Evolutionary conservation across 2,329 filamentous ascomycete genomes (phyloP).

Genomic region (Ophiocordyceps camponoti-saundersi): DNA sequence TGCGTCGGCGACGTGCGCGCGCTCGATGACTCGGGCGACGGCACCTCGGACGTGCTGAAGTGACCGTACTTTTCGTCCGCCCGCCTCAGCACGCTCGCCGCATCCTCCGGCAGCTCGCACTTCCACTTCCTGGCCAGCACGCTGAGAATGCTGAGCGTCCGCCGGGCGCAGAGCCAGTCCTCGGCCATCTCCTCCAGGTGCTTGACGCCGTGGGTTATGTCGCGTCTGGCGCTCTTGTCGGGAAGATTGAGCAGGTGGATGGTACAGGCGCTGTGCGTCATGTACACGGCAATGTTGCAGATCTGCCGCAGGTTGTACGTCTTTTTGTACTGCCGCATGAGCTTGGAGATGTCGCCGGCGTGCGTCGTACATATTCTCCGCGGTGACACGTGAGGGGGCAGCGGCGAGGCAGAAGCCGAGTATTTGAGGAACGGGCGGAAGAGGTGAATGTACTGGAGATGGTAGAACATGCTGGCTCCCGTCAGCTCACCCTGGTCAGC

Average conservation of each 20-base stretch:
- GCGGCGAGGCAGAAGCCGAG: slow-evolving; percentile 59
- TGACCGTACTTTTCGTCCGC: slow-evolving; percentile 67
- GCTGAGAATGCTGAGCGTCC: slow-evolving; percentile 71
- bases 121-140: slow-evolving; percentile 81
- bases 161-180: slow-evolving; percentile 78
- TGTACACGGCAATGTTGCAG: slow-evolving; percentile 92
- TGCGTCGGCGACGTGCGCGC: slow-evolving; percentile 11
- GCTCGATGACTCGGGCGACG: slow-evolving; percentile 28
- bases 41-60: slow-evolving; percentile 44
- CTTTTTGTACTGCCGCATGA: slow-evolving; percentile 89
- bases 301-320: slow-evolving; percentile 84
- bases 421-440: slow-evolving; percentile 94
- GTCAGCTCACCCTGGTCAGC: neutral
- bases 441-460: slow-evolving; percentile 86
- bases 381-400: slow-evolving; percentile 77
- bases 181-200: slow-evolving; percentile 93
- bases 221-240: slow-evolving; percentile 75
- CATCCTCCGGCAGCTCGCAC: slow-evolving; percentile 73
- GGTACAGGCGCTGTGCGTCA: slow-evolving; percentile 83
- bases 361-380: slow-evolving; percentile 83
- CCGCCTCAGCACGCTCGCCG: slow-evolving; percentile 54
- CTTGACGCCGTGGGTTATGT: slow-evolving; percentile 79
- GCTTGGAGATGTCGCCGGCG: slow-evolving; percentile 75
- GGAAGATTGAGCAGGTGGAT: slow-evolving; percentile 88
- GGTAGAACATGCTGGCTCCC: slow-evolving; percentile 74